Evolutionary conservation across 2,329 filamentous ascomycete genomes (phyloP).

Genomic region (Stagonosporopsis tanaceti): DNA sequence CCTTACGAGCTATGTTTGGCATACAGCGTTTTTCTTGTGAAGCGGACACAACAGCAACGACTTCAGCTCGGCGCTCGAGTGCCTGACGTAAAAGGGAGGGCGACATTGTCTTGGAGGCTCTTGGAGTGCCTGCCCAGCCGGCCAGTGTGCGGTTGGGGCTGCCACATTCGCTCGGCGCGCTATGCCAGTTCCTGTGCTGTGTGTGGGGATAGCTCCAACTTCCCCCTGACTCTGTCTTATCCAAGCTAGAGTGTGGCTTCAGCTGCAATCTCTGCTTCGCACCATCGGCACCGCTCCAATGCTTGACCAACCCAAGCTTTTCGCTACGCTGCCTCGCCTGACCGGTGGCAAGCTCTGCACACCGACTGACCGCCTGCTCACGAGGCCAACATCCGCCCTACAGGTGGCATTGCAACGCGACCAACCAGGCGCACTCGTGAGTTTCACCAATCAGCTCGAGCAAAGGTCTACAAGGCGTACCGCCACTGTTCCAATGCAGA

Average conservation of each 20-base stretch:
- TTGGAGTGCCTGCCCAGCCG: slow-evolving; percentile 14
- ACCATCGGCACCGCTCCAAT: slow-evolving; percentile 15
- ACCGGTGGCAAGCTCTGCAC: slow-evolving; percentile 14
- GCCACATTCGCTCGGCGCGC: slow-evolving; percentile 19
- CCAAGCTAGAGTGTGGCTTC: slow-evolving; percentile 18
- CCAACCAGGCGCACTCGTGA: not conserved
- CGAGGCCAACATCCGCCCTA: not conserved
- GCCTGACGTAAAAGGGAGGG: slow-evolving; percentile 13
- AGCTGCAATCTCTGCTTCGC: slow-evolving; percentile 24
- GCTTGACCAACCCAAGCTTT: slow-evolving; percentile 37
- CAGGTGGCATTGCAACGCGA: not conserved
- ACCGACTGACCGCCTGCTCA: slow-evolving; percentile 2
- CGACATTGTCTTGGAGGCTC: slow-evolving; percentile 12
- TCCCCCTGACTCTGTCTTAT: slow-evolving; percentile 17
- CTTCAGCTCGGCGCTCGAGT: slow-evolving; percentile 9
- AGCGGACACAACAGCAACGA: slow-evolving; percentile 8
- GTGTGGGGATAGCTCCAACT: slow-evolving; percentile 17
- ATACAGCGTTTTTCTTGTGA: not conserved
- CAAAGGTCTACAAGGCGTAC: slow-evolving; percentile 5
- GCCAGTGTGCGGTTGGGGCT: slow-evolving; percentile 12
- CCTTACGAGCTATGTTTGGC: slow-evolving; percentile 4
- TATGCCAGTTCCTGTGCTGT: slow-evolving; percentile 18
- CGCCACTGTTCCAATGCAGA: slow-evolving; percentile 6
- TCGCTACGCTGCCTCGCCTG: slow-evolving; percentile 11
- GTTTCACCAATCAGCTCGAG: slow-evolving; percentile 12